A percentile compares a stretch with the other conserved stretches of the same genome.
phyloP scores from a whole-genome alignment of 805 yeast genomes.

The Suhomyces pyralidae region DNA sequence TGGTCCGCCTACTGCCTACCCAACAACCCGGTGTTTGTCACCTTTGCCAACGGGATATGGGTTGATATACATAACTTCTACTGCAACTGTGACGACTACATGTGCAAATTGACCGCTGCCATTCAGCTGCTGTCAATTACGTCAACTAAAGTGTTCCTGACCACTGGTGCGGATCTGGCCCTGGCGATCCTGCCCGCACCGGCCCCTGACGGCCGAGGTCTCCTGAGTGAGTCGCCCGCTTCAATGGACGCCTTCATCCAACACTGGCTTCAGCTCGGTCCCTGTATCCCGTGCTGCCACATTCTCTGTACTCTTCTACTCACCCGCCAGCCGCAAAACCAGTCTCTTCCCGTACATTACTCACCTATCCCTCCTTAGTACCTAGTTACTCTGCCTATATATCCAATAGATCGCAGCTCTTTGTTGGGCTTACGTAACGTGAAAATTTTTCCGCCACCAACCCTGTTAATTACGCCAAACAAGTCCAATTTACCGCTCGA shows the following conservation, averaged over 20 bases:
- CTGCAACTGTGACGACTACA: slow-evolving; percentile 29
- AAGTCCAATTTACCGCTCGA: not conserved
- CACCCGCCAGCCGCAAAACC: not conserved
- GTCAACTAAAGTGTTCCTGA: not conserved
- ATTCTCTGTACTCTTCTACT: not conserved
- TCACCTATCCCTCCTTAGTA: not conserved
- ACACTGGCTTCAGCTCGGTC: not conserved
- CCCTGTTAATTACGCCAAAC: not conserved
- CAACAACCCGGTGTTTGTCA: not conserved
- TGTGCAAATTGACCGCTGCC: not conserved
- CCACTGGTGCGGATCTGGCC: not conserved
- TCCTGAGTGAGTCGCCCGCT: not conserved
- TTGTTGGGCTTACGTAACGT: not conserved
- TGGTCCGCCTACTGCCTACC: not conserved
- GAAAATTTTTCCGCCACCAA: not conserved
- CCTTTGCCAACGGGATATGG: not conserved
- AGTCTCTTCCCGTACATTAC: not conserved
- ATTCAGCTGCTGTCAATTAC: not conserved
- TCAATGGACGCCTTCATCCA: not conserved
- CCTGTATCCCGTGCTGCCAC: not conserved
- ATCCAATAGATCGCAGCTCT: not conserved
- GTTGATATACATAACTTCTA: slow-evolving; percentile 29
- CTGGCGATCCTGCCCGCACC: not conserved
- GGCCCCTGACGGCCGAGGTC: not conserved
- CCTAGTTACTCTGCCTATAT: not conserved